These are phyloP conservation scores for Coemansia asiatica DNA, from an alignment of 192 early-diverging fungal genomes.

Conservation along the genomic window DNA sequence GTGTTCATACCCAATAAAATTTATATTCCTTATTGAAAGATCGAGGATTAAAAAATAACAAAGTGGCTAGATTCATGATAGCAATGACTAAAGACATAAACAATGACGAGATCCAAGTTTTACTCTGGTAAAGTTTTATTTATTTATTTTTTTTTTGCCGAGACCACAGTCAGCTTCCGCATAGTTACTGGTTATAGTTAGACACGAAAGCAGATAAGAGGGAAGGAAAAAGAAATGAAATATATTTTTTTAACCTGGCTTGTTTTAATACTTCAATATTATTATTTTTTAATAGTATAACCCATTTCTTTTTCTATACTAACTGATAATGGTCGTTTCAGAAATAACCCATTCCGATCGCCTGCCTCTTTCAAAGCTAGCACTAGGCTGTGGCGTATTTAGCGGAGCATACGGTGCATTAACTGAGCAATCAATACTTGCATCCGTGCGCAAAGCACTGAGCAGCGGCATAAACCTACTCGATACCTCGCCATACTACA, in stretches of 20 bases:
- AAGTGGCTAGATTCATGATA: not conserved
- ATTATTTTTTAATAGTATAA: too few species aligned
- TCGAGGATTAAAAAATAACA: too few species aligned
- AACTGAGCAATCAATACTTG: conserved; percentile 4
- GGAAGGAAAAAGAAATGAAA: too few species aligned
- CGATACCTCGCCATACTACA: conserved; percentile 77
- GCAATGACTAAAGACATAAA: not conserved
- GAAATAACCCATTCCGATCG: not conserved
- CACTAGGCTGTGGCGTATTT: conserved; percentile 48
- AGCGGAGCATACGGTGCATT: conserved; percentile 43
- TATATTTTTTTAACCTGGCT: too few species aligned
- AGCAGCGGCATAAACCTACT: conserved; percentile 63
- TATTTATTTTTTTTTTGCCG: too few species aligned
- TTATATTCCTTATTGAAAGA: not conserved
- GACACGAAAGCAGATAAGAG: too few species aligned
- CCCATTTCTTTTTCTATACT: not conserved
- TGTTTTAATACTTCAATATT: too few species aligned
- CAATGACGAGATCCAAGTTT: too few species aligned
- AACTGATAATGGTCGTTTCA: not conserved
- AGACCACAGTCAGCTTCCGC: too few species aligned
- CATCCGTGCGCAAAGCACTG: conserved; percentile 30
- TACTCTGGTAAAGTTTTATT: too few species aligned
- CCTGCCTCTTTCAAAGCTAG: conserved; percentile 23
- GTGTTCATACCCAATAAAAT: conserved; percentile 3
- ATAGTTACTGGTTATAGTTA: too few species aligned